Percentiles rank a stretch among this genome's conserved stretches.
These are phyloP conservation scores for Pichia kluyveri DNA, from an alignment of 805 yeast genomes.

Conservation along the genomic window DNA sequence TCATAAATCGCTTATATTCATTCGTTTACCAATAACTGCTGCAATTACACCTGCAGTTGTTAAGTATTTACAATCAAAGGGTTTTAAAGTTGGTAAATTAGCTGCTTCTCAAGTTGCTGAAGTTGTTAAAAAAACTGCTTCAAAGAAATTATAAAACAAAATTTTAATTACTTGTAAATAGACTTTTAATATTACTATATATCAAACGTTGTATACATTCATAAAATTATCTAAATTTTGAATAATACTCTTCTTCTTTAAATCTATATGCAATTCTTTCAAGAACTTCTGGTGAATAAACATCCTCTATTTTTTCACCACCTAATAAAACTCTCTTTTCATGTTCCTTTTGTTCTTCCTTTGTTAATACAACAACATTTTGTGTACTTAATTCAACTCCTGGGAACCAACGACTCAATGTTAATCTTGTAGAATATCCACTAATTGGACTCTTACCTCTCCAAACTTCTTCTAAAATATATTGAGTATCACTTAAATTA, in stretches of 20 bases:
- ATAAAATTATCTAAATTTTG: conserved; percentile 35
- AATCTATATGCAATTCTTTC: conserved; percentile 54
- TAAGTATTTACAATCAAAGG: conserved; percentile 56
- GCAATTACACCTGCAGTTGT: conserved; percentile 84
- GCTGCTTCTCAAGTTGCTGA: conserved; percentile 2
- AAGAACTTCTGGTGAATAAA: conserved; percentile 54
- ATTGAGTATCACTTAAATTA: conserved; percentile 63
- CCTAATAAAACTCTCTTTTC: conserved; percentile 69
- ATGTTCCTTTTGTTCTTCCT: conserved; percentile 75
- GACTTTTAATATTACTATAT: background rate
- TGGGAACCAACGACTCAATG: conserved; percentile 83
- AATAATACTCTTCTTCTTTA: conserved; percentile 66
- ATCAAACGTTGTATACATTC: background rate
- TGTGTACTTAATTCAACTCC: conserved; percentile 52
- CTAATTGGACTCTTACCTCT: conserved; percentile 88
- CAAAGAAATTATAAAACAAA: background rate
- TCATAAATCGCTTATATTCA: conserved; percentile 77
- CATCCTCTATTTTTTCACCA: conserved; percentile 50
- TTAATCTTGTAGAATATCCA: conserved; percentile 68
- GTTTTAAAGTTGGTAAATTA: conserved; percentile 58
- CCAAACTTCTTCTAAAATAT: conserved; percentile 83
- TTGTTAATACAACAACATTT: conserved; percentile 81
- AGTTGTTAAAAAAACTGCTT: background rate
- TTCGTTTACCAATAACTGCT: conserved; percentile 85
- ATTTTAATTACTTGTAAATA: background rate